These are phyloP conservation scores for Nothophytophthora sp. DNA, from an alignment of 352 stramenopile genomes.

Conservation along the genomic window DNA sequence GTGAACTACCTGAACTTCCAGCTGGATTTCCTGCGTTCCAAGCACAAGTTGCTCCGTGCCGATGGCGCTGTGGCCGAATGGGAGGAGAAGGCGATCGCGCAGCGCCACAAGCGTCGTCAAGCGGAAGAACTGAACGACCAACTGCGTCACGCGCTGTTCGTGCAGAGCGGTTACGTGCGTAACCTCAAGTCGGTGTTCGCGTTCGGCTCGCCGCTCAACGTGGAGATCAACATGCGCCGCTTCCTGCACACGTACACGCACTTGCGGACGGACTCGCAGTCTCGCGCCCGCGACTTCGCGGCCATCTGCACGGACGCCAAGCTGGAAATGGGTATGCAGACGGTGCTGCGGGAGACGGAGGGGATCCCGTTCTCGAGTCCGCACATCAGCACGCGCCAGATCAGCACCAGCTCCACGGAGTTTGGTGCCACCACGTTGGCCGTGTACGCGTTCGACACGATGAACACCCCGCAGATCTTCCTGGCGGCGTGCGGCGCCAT, in stretches of 20 bases:
- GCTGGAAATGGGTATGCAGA: constrained; percentile 34
- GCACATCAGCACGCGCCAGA: constrained; percentile 24
- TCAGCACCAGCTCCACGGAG: constrained; percentile 27
- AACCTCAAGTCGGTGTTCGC: constrained; percentile 36
- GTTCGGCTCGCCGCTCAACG: constrained; percentile 11
- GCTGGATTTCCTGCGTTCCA: constrained; percentile 46
- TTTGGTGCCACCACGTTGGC: constrained; percentile 30
- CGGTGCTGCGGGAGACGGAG: constrained; percentile 30
- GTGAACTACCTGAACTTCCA: constrained; percentile 44
- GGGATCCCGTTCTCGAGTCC: constrained; percentile 23
- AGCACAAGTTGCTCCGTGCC: constrained; percentile 47
- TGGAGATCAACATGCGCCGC: constrained; percentile 29
- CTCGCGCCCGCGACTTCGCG: constrained; percentile 21
- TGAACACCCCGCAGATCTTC: constrained; percentile 43
- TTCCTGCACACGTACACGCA: constrained; percentile 37
- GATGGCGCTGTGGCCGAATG: constrained; percentile 51
- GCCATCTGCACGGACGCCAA: constrained; percentile 28
- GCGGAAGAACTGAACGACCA: constrained; percentile 51
- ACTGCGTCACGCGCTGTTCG: constrained; percentile 53
- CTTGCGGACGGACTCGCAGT: constrained; percentile 25
- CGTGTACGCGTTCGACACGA: constrained; percentile 38
- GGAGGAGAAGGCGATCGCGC: constrained; percentile 57
- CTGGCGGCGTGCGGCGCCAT: constrained; percentile 27
- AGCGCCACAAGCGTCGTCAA: constrained; percentile 61
- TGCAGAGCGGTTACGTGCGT: constrained; percentile 48